A percentile compares a stretch with the other conserved stretches of the same genome.
These are phyloP conservation scores for Pilatotrama ljubarskyi DNA, from an alignment of 768 basidiomycete species.

Conservation along the genomic window DNA sequence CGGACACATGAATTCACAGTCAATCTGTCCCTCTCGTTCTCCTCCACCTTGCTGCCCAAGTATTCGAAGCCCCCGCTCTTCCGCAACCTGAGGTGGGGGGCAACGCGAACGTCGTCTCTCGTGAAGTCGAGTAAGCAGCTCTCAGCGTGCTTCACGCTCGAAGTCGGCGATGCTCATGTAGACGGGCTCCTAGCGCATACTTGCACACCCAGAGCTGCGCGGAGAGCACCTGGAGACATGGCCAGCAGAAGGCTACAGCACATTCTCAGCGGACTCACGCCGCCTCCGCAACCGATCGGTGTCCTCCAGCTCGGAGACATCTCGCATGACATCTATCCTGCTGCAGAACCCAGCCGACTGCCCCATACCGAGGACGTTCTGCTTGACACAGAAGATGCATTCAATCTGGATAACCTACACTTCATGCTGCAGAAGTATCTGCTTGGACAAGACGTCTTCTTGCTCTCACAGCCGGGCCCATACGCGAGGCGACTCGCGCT, in stretches of 20 bases:
- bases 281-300: constrained; percentile 45
- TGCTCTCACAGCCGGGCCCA: constrained; percentile 66
- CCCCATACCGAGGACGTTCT: constrained; percentile 43
- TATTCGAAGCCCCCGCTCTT: no score
- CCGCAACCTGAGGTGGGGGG: no score
- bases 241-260: constrained; percentile 45
- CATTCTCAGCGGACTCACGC: constrained; percentile 45
- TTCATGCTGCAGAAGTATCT: constrained; percentile 70
- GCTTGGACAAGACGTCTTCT: constrained; percentile 66
- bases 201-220: background rate
- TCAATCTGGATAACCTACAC: constrained; percentile 59
- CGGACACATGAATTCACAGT: no score
- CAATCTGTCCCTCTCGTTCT: no score
- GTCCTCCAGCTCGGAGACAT: constrained; percentile 59
- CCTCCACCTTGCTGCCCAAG: no score
- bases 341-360: constrained; percentile 50
- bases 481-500: constrained; percentile 62
- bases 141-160: no score
- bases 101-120: no score
- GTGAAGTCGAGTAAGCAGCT: no score
- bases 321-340: constrained; percentile 51
- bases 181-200: background rate
- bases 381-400: constrained; percentile 51
- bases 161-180: background rate
- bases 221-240: constrained; percentile 10